Evolutionary conservation across 1,284 basidiomycete genomes (phyloP).

Genomic region (Ustilago tritici): DNA sequence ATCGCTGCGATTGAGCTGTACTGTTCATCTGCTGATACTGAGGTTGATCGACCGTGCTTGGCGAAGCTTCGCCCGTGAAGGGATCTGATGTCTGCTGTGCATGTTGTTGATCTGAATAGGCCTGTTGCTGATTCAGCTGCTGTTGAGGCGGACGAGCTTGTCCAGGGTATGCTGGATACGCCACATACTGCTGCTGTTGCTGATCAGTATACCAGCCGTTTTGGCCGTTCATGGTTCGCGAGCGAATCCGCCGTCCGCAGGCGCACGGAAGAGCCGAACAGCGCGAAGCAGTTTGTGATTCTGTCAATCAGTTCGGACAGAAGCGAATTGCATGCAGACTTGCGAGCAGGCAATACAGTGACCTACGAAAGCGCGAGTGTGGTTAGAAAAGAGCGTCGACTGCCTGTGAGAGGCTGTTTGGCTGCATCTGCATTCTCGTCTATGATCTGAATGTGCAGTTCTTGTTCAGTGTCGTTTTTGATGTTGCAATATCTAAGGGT

Average conservation of each 20-base stretch:
- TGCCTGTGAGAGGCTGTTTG: not conserved
- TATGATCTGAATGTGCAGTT: not conserved
- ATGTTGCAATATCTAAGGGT: not conserved
- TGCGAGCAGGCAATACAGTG: too few species aligned
- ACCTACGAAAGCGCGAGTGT: not conserved
- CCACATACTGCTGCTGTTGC: conserved; percentile 9
- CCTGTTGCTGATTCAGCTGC: conserved; percentile 1
- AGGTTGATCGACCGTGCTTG: not conserved
- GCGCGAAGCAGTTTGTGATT: conserved; percentile 2
- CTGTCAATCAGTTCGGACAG: not conserved
- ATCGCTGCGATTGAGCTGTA: conserved; percentile 6
- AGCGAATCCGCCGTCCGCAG: not conserved
- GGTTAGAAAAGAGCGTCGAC: not conserved
- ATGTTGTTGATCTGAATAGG: conserved; percentile 17
- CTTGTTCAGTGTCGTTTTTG: not conserved
- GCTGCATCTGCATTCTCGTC: conserved; percentile 1
- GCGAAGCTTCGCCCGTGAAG: conserved; percentile 5
- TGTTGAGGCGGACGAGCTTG: conserved; percentile 20
- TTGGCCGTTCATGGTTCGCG: conserved; percentile 25
- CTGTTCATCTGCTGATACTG: conserved; percentile 8
- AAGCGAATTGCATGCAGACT: not conserved
- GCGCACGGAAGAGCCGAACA: conserved; percentile 10
- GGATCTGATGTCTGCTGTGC: conserved; percentile 15
- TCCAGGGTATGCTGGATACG: conserved; percentile 4
- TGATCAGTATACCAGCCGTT: conserved; percentile 31